Conservation (phyloP, 2,329 filamentous ascomycete species). For the Sporothrix variecibatus region DNA sequence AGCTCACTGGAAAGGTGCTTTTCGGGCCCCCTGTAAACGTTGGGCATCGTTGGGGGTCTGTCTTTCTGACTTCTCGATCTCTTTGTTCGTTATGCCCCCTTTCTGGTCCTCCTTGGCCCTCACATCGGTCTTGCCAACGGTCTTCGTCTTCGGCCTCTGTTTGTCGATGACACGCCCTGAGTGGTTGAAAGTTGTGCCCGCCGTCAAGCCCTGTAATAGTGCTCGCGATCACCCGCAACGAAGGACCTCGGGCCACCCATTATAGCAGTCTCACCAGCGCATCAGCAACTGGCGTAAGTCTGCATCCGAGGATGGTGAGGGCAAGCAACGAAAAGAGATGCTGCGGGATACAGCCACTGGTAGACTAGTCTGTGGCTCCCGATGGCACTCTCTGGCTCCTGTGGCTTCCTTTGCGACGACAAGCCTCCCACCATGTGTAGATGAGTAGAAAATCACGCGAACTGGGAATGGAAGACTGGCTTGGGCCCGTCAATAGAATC, state of each 20-base stretch:
- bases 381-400: no score
- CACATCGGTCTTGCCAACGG: not conserved
- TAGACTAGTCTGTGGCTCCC: not conserved
- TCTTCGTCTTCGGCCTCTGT: not conserved
- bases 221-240: not conserved
- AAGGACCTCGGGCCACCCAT: conserved; percentile 1
- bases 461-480: not conserved
- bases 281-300: not conserved
- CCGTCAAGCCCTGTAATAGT: not conserved
- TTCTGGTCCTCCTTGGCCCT: not conserved
- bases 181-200: not conserved
- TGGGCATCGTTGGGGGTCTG: conserved; percentile 2
- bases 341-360: not conserved
- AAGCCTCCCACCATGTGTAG: not conserved
- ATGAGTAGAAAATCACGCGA: conserved; percentile 11
- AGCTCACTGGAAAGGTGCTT: not conserved
- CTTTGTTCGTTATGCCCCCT: not conserved
- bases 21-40: conserved; percentile 5
- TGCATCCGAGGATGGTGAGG: conserved; percentile 4
- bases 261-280: not conserved
- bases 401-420: not conserved
- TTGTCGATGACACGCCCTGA: not conserved
- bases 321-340: not conserved
- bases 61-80: conserved; percentile 4
- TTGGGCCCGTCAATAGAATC: not conserved